Base-by-base conservation (phyloP, 257 asterid species). In the Anisodus acutangulus region DNA sequence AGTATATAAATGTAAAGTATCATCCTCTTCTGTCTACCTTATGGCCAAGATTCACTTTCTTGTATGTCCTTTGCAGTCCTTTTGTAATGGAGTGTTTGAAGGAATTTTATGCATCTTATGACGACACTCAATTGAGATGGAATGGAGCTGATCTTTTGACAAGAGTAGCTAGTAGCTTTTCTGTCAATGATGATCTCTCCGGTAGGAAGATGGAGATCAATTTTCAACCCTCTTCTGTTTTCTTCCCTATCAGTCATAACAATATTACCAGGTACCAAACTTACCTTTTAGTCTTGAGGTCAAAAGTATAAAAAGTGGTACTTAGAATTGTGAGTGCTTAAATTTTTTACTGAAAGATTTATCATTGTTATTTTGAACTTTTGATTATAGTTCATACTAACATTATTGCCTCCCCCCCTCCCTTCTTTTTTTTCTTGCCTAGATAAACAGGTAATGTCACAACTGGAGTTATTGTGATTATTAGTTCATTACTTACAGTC, bases 91-190 rank as follows among this genome's bases (percentile, higher is more conserved):
- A 91, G 87, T 94, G 99, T 90, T 90, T 96, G 92, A 88, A 63
- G 82, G 99, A 96, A 92, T 94, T 94, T 86, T 93, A 92, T 85
- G 95, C 92, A 82, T 91, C 97, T 51, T 94, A 96, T 90, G 98
- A 96, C 79, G 98, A 96, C 83, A 62, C 92, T 71, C 89, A 79
- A 88, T 84, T 96, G 92, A 89, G 95, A 83, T 92, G 97, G 97
- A 96, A 94, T 86, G 98, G 98, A 80, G 97, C 93, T 85, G 97
- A 92, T 85, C 98, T 96, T 83, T 83, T 94, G 90, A 92, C 92
- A 80, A 90, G 99, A 89, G 97, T 90, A 60, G 94, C 92, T 80
- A 85, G 69, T 83, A 90, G 83, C 51, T 89, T 90, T 86, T 88
- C 89, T 76, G 87, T 88, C 68, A 85, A 87, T 80, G 85, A 79